phyloP scores from a whole-genome alignment of 2,329 filamentous ascomycete genomes.

The Venturia aucupariae region DNA sequence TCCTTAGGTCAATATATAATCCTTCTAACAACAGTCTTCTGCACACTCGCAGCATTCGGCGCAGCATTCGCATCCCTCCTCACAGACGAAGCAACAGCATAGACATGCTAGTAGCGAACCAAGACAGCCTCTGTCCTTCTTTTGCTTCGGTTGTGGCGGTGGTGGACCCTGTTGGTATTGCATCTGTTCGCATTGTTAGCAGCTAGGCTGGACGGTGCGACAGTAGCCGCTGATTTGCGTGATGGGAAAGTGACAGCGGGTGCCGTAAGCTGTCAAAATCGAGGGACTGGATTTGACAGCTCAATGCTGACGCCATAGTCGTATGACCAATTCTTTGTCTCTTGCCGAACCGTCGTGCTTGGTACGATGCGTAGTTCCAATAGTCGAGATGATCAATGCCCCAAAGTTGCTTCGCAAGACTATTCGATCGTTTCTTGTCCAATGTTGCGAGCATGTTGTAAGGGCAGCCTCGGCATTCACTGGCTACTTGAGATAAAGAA shows the following conservation, averaged over 20 bases:
- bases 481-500: background rate
- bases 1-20: background rate
- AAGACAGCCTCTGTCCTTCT: constrained; percentile 30
- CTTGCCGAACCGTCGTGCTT: background rate
- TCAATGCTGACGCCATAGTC: background rate
- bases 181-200: constrained; percentile 24
- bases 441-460: background rate
- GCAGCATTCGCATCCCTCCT: constrained; percentile 56
- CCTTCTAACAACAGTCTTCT: constrained; percentile 5
- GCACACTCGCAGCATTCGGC: constrained; percentile 31
- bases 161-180: constrained; percentile 43
- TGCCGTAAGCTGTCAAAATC: background rate
- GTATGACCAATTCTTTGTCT: background rate
- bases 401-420: background rate
- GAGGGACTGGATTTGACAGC: background rate
- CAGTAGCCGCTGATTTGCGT: background rate
- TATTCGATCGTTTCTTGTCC: background rate
- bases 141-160: constrained; percentile 29
- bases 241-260: background rate
- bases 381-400: background rate
- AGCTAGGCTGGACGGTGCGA: background rate
- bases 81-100: constrained; percentile 56
- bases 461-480: background rate
- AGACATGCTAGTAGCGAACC: constrained; percentile 37
- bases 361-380: no score